Base-by-base conservation (phyloP, 2,329 filamentous ascomycete species). In the Fusarium sp. region DNA sequence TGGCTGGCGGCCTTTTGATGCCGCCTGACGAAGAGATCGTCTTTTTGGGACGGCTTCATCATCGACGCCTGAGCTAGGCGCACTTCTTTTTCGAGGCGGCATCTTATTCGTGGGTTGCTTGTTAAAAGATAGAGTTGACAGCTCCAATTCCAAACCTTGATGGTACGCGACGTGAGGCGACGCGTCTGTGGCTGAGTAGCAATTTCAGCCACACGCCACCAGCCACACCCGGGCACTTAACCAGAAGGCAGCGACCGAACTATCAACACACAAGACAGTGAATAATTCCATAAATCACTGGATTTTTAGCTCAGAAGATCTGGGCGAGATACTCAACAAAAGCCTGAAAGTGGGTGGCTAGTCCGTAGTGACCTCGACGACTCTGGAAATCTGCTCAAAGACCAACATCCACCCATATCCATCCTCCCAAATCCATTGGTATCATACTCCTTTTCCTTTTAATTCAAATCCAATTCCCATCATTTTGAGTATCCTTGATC, bases 11-110 rank as follows among this genome's bases (percentile, higher is more conserved):
- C 11, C 52, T 25, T 66, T 75, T 3, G 52, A 67, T 15, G 63
- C 54, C 5, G 75, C 61, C 27, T 73, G 73, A 7, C 76, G 68
- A 10, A 70, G 58, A 7, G 76, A 78, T 12, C 76, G 17, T 6
- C 76, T 32, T 40, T 77, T 78, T 0, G 73, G 68, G 0, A 22
- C 7, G 10, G 12, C n/a, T 12, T 74, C 54, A 0, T 73, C 60
- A 0, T 37, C 17, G 6, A 59, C 12, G 4, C 67, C 63, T 0
- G 47, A 32, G 25, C 7, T 14, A 1, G 63, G 63, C 2, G 33
- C 62, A 10, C 15, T 63, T 63, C 76, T 43, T 43, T 78, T 78
- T 15, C 70, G 35, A 15, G 75, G 68, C 0, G 76, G 71, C 76
- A 78, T 75, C 27, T 40, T 54, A 40, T n/a, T 60, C 4, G 7